These are phyloP conservation scores for Lasiosphaeria ovina DNA, from an alignment of 495 filamentous ascomycete genomes.

Conservation along the genomic window DNA sequence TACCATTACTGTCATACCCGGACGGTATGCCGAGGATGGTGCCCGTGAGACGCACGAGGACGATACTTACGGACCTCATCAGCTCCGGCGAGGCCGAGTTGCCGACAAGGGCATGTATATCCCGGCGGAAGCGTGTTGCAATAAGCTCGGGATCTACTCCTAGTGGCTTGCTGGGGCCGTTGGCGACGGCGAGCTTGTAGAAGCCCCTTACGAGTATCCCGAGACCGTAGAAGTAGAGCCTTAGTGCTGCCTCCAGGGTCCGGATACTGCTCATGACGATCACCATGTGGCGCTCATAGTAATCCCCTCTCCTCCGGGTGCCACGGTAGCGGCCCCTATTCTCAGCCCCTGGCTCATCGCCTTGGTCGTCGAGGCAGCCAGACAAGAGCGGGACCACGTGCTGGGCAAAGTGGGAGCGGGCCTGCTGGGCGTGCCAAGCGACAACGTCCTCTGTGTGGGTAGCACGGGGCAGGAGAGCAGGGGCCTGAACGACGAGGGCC, in stretches of 20 bases:
- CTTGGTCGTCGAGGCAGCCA: conserved; percentile 30
- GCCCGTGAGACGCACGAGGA: conserved; percentile 52
- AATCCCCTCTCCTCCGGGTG: conserved; percentile 4
- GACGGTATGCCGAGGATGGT: conserved; percentile 55
- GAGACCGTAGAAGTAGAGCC: conserved; percentile 50
- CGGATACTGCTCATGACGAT: conserved; percentile 46
- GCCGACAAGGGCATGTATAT: conserved; percentile 64
- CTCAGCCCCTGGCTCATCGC: conserved; percentile 6
- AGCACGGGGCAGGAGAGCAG: conserved; percentile 40
- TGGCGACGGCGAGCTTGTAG: conserved; percentile 14
- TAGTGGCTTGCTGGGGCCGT: conserved; percentile 11
- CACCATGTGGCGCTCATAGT: conserved; percentile 37
- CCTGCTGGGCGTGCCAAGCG: conserved; percentile 52
- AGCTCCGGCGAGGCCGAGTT: conserved; percentile 60
- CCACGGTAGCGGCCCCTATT: not conserved
- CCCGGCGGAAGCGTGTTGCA: conserved; percentile 52
- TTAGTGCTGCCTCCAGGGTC: conserved; percentile 49
- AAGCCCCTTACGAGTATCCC: conserved; percentile 43
- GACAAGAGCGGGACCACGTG: conserved; percentile 49
- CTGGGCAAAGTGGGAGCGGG: conserved; percentile 48
- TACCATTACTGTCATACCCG: conserved; percentile 15
- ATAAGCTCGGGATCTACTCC: conserved; percentile 32
- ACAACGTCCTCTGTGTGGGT: conserved; percentile 48
- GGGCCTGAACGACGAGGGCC: conserved; percentile 39
- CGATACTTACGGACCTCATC: conserved; percentile 49